phyloP scores from a whole-genome alignment of 805 yeast genomes.

The Pichia nakasei region DNA sequence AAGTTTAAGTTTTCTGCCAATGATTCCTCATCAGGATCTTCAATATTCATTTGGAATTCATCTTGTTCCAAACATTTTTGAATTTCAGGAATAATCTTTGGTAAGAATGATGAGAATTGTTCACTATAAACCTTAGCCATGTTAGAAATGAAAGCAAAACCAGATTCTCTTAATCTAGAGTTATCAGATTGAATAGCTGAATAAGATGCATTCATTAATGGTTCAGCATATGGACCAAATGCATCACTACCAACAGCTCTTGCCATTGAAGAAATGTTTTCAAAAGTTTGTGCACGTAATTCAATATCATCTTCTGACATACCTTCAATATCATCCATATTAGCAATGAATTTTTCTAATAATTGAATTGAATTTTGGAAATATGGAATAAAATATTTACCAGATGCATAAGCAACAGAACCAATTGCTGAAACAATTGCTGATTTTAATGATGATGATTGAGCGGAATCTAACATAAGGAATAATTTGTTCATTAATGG shows the following conservation, averaged over 20 bases:
- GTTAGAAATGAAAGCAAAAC: conserved; percentile 85
- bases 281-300: conserved; percentile 85
- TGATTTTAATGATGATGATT: conserved; percentile 63
- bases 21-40: conserved; percentile 52
- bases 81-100: conserved; percentile 74
- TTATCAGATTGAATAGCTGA: conserved; percentile 66
- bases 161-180: conserved; percentile 87
- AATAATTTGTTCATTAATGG: conserved; percentile 86
- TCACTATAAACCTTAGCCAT: conserved; percentile 92
- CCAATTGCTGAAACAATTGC: conserved; percentile 93
- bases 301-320: conserved; percentile 84
- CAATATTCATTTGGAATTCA: conserved; percentile 61
- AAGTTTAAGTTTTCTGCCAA: conserved; percentile 68
- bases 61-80: conserved; percentile 77
- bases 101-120: conserved; percentile 81
- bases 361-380: conserved; percentile 73
- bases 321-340: conserved; percentile 59
- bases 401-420: conserved; percentile 93
- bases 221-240: conserved; percentile 78
- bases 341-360: conserved; percentile 73
- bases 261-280: conserved; percentile 90
- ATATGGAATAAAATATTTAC: conserved; percentile 78
- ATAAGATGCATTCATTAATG: conserved; percentile 83
- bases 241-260: conserved; percentile 91
- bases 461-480: conserved; percentile 69